Evolutionary conservation across 495 filamentous ascomycete species (phyloP).

Genomic region (Hyaloscypha variabilis): DNA sequence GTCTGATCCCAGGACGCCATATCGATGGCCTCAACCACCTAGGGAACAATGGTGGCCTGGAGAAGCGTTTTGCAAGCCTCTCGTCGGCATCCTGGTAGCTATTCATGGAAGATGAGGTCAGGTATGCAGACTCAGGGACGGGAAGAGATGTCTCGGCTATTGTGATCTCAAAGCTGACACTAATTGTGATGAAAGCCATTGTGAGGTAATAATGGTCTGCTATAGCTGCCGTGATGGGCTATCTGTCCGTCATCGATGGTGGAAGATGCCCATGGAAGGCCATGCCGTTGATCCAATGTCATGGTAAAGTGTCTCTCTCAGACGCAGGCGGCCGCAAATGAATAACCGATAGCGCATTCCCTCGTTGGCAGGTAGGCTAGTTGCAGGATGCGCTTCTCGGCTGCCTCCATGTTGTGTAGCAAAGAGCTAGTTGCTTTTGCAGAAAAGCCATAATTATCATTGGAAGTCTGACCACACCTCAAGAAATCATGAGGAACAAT

Average conservation of each 20-base stretch:
- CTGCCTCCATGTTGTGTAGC: background rate
- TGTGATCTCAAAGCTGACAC: background rate
- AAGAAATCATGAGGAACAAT: background rate
- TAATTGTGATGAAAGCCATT: background rate
- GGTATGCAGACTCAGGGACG: background rate
- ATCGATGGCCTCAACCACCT: background rate
- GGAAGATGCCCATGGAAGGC: background rate
- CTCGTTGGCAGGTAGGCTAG: background rate
- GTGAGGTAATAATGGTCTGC: background rate
- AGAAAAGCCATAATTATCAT: background rate
- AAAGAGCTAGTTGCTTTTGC: background rate
- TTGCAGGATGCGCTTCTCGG: background rate
- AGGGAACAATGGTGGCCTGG: background rate
- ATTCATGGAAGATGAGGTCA: background rate
- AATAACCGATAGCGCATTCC: too few relatives aligned
- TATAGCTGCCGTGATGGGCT: background rate
- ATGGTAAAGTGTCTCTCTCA: background rate
- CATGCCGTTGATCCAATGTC: background rate
- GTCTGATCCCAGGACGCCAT: background rate
- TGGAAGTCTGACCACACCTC: background rate
- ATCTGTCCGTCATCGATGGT: background rate
- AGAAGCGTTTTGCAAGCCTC: background rate
- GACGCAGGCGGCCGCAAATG: background rate
- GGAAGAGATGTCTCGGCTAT: background rate
- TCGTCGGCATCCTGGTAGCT: background rate